A percentile compares a stretch with the other conserved stretches of the same genome.
These are phyloP conservation scores for Phytopythium vexans DNA, from an alignment of 352 stramenopile genomes.

Conservation along the genomic window DNA sequence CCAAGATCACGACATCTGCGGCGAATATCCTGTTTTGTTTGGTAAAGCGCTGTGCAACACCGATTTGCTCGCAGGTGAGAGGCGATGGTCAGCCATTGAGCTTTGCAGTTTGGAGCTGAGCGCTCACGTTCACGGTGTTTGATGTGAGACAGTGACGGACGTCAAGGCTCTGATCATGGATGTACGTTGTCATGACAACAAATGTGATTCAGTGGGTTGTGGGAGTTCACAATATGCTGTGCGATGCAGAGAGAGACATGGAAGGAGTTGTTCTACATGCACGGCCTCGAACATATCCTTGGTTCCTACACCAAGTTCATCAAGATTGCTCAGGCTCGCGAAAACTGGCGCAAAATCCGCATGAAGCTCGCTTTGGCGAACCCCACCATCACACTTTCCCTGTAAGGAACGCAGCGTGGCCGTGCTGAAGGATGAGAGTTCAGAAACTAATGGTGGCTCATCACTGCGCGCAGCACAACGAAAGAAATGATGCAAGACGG, in stretches of 20 bases:
- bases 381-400: constrained; percentile 58
- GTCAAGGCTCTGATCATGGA: constrained; percentile 81
- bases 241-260: constrained; percentile 58
- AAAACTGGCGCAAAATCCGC: constrained; percentile 75
- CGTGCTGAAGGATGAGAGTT: background rate
- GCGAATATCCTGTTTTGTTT: constrained; percentile 63
- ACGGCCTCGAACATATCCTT: constrained; percentile 63
- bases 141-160: constrained; percentile 44
- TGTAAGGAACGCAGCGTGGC: constrained; percentile 30
- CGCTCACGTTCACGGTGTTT: background rate
- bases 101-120: background rate
- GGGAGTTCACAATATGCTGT: background rate
- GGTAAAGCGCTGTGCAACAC: constrained; percentile 57
- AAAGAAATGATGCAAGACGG: constrained; percentile 84
- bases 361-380: constrained; percentile 72
- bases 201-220: background rate
- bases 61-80: constrained; percentile 52
- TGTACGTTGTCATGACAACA: constrained; percentile 25
- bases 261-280: constrained; percentile 78
- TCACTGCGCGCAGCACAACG: constrained; percentile 40
- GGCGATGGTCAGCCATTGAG: background rate
- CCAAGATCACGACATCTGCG: constrained; percentile 79
- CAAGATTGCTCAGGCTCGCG: constrained; percentile 55
- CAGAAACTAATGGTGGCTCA: background rate
- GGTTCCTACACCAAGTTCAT: constrained; percentile 54